Evolutionary conservation across 352 stramenopile species (phyloP).

Genomic region (Globisporangium spinosum): DNA sequence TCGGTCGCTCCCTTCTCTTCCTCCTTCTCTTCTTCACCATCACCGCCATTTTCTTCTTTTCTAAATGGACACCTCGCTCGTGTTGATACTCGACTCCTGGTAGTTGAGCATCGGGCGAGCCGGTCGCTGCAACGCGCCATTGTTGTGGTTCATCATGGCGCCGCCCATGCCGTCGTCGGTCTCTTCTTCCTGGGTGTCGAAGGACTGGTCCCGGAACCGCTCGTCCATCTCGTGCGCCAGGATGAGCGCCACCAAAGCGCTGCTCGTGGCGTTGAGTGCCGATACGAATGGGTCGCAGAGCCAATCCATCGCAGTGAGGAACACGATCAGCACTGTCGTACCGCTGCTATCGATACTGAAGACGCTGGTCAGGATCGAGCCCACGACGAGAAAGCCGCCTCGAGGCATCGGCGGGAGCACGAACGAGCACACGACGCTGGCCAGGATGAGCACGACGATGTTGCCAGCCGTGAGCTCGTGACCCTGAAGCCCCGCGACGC

Average conservation of each 20-base stretch:
- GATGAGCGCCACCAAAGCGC: constrained; percentile 45
- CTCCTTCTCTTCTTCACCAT: background rate
- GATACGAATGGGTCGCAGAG: constrained; percentile 53
- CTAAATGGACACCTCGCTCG: constrained; percentile 16
- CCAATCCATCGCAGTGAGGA: constrained; percentile 49
- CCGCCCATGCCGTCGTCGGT: constrained; percentile 24
- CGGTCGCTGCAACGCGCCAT: background rate
- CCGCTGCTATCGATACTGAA: constrained; percentile 33
- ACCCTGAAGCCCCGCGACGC: constrained; percentile 19
- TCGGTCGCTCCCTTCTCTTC: background rate
- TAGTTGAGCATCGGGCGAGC: constrained; percentile 3
- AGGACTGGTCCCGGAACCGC: constrained; percentile 24
- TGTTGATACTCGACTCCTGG: constrained; percentile 14
- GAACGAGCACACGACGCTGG: constrained; percentile 34
- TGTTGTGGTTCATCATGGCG: background rate
- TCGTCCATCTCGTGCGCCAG: constrained; percentile 50
- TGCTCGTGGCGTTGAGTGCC: constrained; percentile 49
- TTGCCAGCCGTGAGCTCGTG: constrained; percentile 23
- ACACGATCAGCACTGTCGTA: constrained; percentile 31
- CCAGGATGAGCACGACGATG: constrained; percentile 33
- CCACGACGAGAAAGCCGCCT: constrained; percentile 32
- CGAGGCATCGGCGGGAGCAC: constrained; percentile 39
- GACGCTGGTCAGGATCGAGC: constrained; percentile 40
- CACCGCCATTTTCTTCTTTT: background rate
- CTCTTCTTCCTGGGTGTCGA: constrained; percentile 32